These are phyloP conservation scores for Phytophthora kernoviae DNA, from an alignment of 352 stramenopile species.

Conservation along the genomic window DNA sequence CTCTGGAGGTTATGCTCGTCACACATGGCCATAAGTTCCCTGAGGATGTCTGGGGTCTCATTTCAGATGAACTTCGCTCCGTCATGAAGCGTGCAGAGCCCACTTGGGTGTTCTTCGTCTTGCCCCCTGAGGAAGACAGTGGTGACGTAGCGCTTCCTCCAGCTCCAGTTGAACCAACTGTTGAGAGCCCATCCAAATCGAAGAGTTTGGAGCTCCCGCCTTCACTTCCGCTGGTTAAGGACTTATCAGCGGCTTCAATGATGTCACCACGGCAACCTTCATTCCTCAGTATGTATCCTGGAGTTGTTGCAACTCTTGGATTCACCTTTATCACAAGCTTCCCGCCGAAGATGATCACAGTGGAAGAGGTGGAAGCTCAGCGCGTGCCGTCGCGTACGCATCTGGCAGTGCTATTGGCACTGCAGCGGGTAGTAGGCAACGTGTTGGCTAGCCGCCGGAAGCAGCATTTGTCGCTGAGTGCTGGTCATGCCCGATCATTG, in stretches of 20 bases:
- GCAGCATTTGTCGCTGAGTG: slow-evolving; percentile 52
- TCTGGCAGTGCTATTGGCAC: slow-evolving; percentile 64
- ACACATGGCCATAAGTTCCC: slow-evolving; percentile 81
- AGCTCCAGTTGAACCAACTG: slow-evolving; percentile 7
- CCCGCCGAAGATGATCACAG: slow-evolving; percentile 59
- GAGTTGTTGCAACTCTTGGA: slow-evolving; percentile 47
- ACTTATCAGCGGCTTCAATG: slow-evolving; percentile 6
- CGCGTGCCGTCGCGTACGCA: slow-evolving; percentile 69
- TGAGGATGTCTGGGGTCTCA: slow-evolving; percentile 80
- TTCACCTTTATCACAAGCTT: slow-evolving; percentile 64
- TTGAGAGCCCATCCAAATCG: slow-evolving; percentile 14
- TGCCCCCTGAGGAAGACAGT: slow-evolving; percentile 21
- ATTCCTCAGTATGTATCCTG: slow-evolving; percentile 76
- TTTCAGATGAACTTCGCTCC: slow-evolving; percentile 78
- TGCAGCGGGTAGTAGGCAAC: slow-evolving; percentile 71
- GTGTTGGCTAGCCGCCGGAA: slow-evolving; percentile 59
- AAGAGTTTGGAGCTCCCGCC: slow-evolving; percentile 8
- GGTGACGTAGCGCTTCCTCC: not conserved
- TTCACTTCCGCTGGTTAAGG: slow-evolving; percentile 8
- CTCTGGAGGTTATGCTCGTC: slow-evolving; percentile 73
- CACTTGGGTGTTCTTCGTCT: slow-evolving; percentile 72
- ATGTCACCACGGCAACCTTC: slow-evolving; percentile 56
- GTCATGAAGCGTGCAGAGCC: slow-evolving; percentile 76
- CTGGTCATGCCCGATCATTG: slow-evolving; percentile 59
- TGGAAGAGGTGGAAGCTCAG: slow-evolving; percentile 60